phyloP scores from a whole-genome alignment of 2,329 filamentous ascomycete genomes.

The Clonostachys byssicola region DNA sequence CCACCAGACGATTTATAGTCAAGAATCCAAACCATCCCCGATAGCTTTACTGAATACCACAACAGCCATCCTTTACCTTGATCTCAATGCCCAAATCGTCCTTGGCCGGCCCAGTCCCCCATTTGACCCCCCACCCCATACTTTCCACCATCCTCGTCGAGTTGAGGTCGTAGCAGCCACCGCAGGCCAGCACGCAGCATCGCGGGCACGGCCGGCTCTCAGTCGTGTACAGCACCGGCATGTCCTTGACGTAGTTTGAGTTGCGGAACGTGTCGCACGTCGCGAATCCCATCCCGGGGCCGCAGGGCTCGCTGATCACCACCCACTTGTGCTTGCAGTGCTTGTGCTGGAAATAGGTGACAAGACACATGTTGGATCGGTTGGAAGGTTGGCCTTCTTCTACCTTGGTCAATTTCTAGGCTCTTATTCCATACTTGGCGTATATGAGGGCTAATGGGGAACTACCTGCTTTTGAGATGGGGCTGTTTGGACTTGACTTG shows the following conservation, averaged over 20 bases:
- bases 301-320: slow-evolving; percentile 39
- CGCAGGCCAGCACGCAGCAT: slow-evolving; percentile 26
- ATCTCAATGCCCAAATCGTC: slow-evolving; percentile 30
- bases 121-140: slow-evolving; percentile 37
- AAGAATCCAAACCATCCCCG: background rate
- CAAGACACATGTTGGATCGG: slow-evolving; percentile 35
- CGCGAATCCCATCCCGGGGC: slow-evolving; percentile 42
- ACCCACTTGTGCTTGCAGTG: slow-evolving; percentile 50
- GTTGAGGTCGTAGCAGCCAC: slow-evolving; percentile 39
- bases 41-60: slow-evolving; percentile 5
- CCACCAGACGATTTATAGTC: background rate
- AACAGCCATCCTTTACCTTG: slow-evolving; percentile 10
- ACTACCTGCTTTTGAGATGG: background rate
- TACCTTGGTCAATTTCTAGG: background rate
- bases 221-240: slow-evolving; percentile 27
- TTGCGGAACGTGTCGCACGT: slow-evolving; percentile 38
- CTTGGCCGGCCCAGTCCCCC: slow-evolving; percentile 38
- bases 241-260: slow-evolving; percentile 24
- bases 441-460: background rate
- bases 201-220: slow-evolving; percentile 31
- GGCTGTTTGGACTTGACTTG: background rate
- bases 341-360: slow-evolving; percentile 42
- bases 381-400: background rate
- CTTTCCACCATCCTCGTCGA: slow-evolving; percentile 36
- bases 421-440: background rate